Conservation (phyloP, 1,139 yeast species). For the Candida sanyaensis region DNA sequence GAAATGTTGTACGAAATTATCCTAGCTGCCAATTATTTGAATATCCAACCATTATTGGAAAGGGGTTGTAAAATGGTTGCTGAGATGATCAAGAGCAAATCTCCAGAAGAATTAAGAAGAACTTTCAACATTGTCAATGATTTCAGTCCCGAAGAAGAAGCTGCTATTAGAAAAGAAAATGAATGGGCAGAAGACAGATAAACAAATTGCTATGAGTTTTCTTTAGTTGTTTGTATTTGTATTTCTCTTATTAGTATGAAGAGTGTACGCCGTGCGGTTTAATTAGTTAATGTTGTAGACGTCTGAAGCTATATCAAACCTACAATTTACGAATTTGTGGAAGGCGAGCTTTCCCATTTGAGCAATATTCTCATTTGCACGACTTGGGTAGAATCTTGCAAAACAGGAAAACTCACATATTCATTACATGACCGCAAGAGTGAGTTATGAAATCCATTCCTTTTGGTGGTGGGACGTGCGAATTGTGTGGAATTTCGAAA, state of each 20-base stretch:
- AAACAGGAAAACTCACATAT: too few relatives aligned
- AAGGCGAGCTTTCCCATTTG: background rate
- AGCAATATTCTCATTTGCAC: background rate
- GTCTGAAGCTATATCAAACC: too few relatives aligned
- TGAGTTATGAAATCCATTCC: too few relatives aligned
- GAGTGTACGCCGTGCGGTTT: too few relatives aligned
- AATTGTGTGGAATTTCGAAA: too few relatives aligned
- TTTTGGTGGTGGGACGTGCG: too few relatives aligned
- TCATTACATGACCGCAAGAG: too few relatives aligned
- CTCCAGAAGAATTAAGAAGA: conserved; percentile 95
- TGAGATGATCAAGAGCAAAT: conserved; percentile 94
- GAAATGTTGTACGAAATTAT: conserved; percentile 98
- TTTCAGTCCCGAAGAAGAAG: conserved; percentile 97
- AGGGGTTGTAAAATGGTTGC: conserved; percentile 98
- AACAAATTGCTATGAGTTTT: background rate
- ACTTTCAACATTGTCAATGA: conserved; percentile 95
- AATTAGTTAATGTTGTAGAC: too few relatives aligned
- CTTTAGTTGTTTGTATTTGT: background rate
- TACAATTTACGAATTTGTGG: background rate
- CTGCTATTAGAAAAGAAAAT: conserved; percentile 94
- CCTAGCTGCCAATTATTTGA: conserved; percentile 92
- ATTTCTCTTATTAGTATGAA: too few relatives aligned
- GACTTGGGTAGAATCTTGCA: background rate
- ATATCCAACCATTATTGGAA: conserved; percentile 88
- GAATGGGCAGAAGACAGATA: conserved; percentile 99